phyloP scores from a whole-genome alignment of 805 yeast species.

The Peterozyma xylosa region DNA sequence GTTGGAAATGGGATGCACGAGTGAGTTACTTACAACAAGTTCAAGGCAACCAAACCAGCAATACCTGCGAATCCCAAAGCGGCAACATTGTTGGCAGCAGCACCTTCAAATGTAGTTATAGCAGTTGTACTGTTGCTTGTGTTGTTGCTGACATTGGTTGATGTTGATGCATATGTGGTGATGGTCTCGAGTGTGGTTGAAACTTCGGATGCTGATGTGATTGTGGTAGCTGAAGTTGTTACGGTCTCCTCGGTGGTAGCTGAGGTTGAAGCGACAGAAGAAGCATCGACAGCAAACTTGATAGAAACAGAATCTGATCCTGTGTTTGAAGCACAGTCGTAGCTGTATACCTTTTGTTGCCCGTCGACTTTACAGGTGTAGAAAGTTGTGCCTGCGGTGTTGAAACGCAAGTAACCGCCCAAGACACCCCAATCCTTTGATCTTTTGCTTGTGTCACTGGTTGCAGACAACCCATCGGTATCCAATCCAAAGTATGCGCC shows the following conservation, averaged over 20 bases:
- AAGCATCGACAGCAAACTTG: neutral
- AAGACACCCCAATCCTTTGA: neutral
- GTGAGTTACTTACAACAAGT: neutral
- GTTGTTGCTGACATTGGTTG: too few species aligned
- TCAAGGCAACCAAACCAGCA: neutral
- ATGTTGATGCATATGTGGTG: too few species aligned
- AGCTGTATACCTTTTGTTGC: neutral
- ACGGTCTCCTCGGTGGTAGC: neutral
- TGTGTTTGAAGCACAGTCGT: neutral
- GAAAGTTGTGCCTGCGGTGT: neutral
- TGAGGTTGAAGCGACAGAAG: neutral
- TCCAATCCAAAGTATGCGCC: too few species aligned
- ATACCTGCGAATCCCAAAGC: neutral
- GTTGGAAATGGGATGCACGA: neutral
- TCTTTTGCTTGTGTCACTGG: neutral
- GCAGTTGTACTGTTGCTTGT: neutral
- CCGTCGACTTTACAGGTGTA: neutral
- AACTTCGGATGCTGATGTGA: neutral
- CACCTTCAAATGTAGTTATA: neutral
- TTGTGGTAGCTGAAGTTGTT: neutral
- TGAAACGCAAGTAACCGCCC: neutral
- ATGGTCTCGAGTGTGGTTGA: too few species aligned
- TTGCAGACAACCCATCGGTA: neutral
- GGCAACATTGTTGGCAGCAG: neutral
- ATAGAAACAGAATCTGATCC: neutral